Evolutionary conservation across 257 asterid genomes (phyloP).

Genomic region (Prunella vulgaris): DNA sequence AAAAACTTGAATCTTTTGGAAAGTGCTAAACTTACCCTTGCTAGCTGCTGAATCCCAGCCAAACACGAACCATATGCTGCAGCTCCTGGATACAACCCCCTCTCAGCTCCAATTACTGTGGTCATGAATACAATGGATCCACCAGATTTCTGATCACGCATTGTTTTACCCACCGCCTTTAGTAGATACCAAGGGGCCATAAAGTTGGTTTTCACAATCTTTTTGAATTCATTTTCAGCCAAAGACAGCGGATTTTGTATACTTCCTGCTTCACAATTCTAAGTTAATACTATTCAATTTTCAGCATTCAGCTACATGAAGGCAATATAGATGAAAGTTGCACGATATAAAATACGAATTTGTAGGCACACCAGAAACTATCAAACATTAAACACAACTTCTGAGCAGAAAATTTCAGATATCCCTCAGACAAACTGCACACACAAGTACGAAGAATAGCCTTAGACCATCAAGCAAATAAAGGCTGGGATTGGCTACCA

Average conservation of each 20-base stretch:
- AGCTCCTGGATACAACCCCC: conserved; percentile 92
- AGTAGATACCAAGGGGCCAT: conserved; percentile 82
- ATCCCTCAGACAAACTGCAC: background rate
- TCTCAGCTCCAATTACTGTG: conserved; percentile 73
- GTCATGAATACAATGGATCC: conserved; percentile 82
- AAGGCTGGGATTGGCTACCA: background rate
- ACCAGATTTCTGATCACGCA: conserved; percentile 80
- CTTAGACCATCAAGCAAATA: background rate
- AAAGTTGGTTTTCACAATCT: conserved; percentile 65
- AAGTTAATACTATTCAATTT: background rate
- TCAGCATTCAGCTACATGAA: conserved; percentile 3
- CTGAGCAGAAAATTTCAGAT: background rate
- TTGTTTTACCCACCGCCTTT: conserved; percentile 59
- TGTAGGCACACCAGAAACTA: background rate
- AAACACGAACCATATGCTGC: conserved; percentile 94
- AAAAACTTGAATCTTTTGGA: background rate
- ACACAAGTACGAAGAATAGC: background rate
- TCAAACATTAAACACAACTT: background rate
- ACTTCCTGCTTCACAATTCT: conserved; percentile 57
- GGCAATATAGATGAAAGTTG: background rate
- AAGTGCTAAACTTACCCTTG: conserved; percentile 50
- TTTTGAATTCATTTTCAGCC: conserved; percentile 63
- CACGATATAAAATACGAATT: background rate
- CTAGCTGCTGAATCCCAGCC: conserved; percentile 90
- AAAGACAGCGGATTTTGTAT: conserved; percentile 71